Base-by-base conservation (phyloP, 2,329 filamentous ascomycete species). In the Aschersonia sp. region DNA sequence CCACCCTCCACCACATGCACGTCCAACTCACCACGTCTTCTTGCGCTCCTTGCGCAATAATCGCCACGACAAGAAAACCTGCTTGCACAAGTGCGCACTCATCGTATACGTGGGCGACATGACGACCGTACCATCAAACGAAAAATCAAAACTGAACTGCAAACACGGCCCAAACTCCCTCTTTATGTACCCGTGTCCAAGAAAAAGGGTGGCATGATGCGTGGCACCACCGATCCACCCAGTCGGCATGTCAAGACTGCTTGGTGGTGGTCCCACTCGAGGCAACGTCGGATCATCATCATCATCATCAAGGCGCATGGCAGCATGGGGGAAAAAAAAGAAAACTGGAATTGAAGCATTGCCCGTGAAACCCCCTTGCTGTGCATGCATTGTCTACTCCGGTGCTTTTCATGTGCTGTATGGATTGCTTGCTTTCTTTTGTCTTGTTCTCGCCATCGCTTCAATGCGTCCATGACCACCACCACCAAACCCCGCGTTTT, bases 21-120 rank as follows among this genome's bases (percentile, higher is more conserved):
- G 40, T 28, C 9, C 40, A 12, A n/a, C 40, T 6, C 9, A 42
- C 40, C 9, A n/a, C 40, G 40, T 9, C 40, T 9, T 9, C 40
- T 9, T 6, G 9, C 9, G 20, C 40, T 10, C 20, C 9, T 9
- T 12, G 53, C 68, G 68, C 44, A 68, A 62, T 57, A 76, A 71
- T 52, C 69, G 69, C 73, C 75, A 78, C n/a, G 75, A 78, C 46
- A 72, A 66, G 65, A 71, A 74, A 63, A 79, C 73, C 56, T 78
- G 68, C 62, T 75, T 77, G 72, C 73, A 75, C 61, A 79, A 64
- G 56, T 79, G 75, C 55, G 75, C 74, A 12, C 75, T 77, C 70
- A 79, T 77, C 53, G 75, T 78, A 65, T 78, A 75, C 40, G 75
- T 77, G 46, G 74, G 74, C 48, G 74, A 70, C 75, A 79, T 79